These are phyloP conservation scores for Raffaelea arxii DNA, from an alignment of 2,329 filamentous ascomycete genomes.

Conservation along the genomic window DNA sequence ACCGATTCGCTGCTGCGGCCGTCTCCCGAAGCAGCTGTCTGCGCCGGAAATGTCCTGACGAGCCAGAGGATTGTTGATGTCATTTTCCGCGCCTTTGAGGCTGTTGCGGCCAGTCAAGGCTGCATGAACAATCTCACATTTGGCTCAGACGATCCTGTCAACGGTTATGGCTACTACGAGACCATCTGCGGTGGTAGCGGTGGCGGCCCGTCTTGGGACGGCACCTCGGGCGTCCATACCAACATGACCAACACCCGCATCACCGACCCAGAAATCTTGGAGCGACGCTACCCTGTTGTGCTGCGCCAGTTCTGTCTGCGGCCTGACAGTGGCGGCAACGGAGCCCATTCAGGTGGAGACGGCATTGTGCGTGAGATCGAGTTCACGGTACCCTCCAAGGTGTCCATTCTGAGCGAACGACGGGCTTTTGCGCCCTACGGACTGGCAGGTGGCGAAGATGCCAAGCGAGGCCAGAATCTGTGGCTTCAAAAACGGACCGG, in stretches of 20 bases:
- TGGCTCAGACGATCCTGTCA: slow-evolving; percentile 14
- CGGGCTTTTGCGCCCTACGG: slow-evolving; percentile 23
- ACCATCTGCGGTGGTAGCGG: slow-evolving; percentile 24
- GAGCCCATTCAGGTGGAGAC: slow-evolving; percentile 22
- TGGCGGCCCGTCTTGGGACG: slow-evolving; percentile 20
- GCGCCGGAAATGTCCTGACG: slow-evolving; percentile 31
- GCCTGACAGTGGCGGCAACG: slow-evolving; percentile 19
- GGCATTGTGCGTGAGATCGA: slow-evolving; percentile 26
- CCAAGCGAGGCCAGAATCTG: slow-evolving; percentile 8
- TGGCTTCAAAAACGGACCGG: slow-evolving; percentile 2
- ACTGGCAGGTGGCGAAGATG: slow-evolving; percentile 20
- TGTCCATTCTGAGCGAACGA: slow-evolving; percentile 25
- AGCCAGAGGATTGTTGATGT: slow-evolving; percentile 24
- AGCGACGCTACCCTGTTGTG: slow-evolving; percentile 24
- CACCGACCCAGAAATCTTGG: slow-evolving; percentile 23
- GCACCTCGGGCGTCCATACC: slow-evolving; percentile 19
- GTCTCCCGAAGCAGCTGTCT: slow-evolving; percentile 14
- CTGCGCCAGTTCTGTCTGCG: slow-evolving; percentile 22
- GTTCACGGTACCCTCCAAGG: slow-evolving; percentile 21
- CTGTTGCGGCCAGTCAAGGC: slow-evolving; percentile 19
- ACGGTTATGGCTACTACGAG: slow-evolving; percentile 21
- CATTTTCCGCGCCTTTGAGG: slow-evolving; percentile 21
- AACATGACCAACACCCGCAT: slow-evolving; percentile 24
- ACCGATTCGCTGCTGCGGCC: slow-evolving; percentile 23
- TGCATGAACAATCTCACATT: slow-evolving; percentile 25